Percentiles rank a stretch among this genome's conserved stretches.
phyloP scores from a whole-genome alignment of 2,329 filamentous ascomycete species.

The Fusarium torreyae region DNA sequence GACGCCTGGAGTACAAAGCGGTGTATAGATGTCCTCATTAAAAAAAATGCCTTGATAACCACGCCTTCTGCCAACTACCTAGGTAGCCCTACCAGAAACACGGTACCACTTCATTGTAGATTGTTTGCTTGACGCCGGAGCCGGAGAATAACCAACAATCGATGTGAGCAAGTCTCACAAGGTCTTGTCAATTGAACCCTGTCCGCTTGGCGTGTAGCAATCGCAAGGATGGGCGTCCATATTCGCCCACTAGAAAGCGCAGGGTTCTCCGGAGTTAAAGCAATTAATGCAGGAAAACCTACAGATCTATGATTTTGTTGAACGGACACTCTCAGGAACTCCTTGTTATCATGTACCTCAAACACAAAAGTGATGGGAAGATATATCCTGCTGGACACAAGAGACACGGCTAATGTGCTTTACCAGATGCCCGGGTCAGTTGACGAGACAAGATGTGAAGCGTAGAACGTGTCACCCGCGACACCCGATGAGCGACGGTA shows the following conservation, averaged over 20 bases:
- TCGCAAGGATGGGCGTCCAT: background rate
- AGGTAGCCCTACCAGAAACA: no score
- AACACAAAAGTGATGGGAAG: background rate
- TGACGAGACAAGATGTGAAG: constrained; percentile 18
- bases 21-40: no score
- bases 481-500: constrained; percentile 9
- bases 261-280: constrained; percentile 8
- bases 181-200: background rate
- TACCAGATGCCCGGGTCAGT: background rate
- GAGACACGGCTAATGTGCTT: background rate
- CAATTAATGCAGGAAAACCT: background rate
- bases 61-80: background rate
- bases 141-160: background rate
- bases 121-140: constrained; percentile 13
- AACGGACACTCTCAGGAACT: background rate
- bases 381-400: background rate
- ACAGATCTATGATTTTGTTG: background rate
- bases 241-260: constrained; percentile 4
- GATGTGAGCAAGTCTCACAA: background rate
- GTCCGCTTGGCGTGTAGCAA: constrained; percentile 10
- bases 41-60: no score
- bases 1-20: no score
- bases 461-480: constrained; percentile 5
- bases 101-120: background rate
- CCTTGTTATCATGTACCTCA: background rate